Base-by-base conservation (phyloP, 1,139 yeast species). In the Pneumocystis murina region DNA sequence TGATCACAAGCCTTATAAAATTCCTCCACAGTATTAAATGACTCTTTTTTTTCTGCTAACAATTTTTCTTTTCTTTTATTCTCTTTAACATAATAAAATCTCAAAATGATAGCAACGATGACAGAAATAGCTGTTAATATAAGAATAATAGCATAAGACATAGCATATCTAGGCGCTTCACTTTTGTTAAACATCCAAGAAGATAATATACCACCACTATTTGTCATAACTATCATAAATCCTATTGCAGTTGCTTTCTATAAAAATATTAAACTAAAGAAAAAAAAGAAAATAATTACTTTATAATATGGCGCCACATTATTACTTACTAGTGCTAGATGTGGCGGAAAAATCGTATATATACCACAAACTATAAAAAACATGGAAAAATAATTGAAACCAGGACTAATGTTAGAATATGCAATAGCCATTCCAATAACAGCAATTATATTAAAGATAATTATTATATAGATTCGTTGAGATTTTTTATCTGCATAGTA, bases 121-220 rank as follows among this genome's bases (percentile, higher is more conserved):
- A 33, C 4, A 7, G 35, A 33, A 33, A 33, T 33, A 33, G 4
- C 35, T 33, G 35, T 33, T 41, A 17, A 41, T 41, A 5, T 17
- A 41, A 41, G 8, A 17, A 17, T 41, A 41, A 41, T 17, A 2
- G 3, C 2, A 20, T 20, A 41, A 6, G 54, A 17, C 8, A 7
- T 41, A 41, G 20, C 20, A 41, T 61, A 61, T 20, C 36, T 38
- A 16, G 59, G 59, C 3, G 62, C 57, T 28, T 41, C 61, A 4
- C 8, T 7, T 16, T 48, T 48, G 24, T 41, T 61, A 43, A 24
- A 62, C 36, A 62, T 61, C 62, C 62, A 62, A 36, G 62, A 40
- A n/a, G 63, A 39, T 20, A 59, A 59, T 30, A 62, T 58, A 30
- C 63, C 63, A 17, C 64, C 63, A 6, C 59, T 48, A 43, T 62